A percentile compares a stretch with the other conserved stretches of the same genome.
Evolutionary conservation across 208 protist species (phyloP).

Genomic region (Crithidia thermophila): DNA sequence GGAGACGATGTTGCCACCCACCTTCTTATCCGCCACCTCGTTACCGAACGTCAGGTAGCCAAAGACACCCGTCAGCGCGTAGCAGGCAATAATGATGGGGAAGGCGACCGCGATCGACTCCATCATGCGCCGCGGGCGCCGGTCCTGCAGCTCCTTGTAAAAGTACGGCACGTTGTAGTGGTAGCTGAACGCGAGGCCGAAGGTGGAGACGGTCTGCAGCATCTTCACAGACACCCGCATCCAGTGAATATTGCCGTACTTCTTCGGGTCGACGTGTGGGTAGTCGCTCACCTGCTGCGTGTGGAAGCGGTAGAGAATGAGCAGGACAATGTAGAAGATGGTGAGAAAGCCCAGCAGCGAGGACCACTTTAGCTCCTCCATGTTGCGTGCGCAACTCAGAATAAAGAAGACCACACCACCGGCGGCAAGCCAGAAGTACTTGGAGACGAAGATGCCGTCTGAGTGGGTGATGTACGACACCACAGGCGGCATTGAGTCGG

Average conservation of each 20-base stretch:
- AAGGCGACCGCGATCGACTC: slow-evolving; percentile 59
- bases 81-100: slow-evolving; percentile 65
- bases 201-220: slow-evolving; percentile 60
- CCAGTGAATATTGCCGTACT: slow-evolving; percentile 48
- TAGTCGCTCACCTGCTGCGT: slow-evolving; percentile 41
- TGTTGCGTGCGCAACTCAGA: slow-evolving; percentile 70
- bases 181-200: slow-evolving; percentile 67
- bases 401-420: slow-evolving; percentile 74
- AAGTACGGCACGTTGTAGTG: slow-evolving; percentile 85
- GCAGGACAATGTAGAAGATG: slow-evolving; percentile 84
- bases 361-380: slow-evolving; percentile 87
- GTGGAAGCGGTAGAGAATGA: slow-evolving; percentile 56
- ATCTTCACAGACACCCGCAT: slow-evolving; percentile 30
- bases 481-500: slow-evolving; percentile 69
- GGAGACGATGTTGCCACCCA: slow-evolving; percentile 69
- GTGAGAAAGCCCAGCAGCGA: slow-evolving; percentile 82
- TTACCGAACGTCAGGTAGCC: slow-evolving; percentile 80
- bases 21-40: slow-evolving; percentile 26
- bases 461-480: slow-evolving; percentile 34
- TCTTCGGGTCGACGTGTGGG: slow-evolving; percentile 42
- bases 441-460: slow-evolving; percentile 36
- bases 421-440: slow-evolving; percentile 53
- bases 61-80: slow-evolving; percentile 55
- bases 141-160: slow-evolving; percentile 73
- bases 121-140: slow-evolving; percentile 59